Evolutionary conservation across 176 grass and related monocot species (phyloP).

Genomic region (Lolium multiflorum): DNA sequence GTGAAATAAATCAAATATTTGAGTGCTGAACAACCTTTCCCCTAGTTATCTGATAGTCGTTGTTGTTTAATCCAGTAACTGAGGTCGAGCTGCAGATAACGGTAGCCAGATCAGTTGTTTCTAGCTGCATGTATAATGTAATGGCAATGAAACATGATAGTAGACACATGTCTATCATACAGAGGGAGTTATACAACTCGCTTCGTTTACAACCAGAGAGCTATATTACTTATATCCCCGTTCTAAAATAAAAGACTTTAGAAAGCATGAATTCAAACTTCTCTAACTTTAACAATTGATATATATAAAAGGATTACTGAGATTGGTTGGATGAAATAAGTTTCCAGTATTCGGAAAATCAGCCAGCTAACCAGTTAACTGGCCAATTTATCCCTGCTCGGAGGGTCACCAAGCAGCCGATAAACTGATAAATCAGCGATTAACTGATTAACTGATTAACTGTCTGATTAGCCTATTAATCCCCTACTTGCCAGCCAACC

Average conservation of each 20-base stretch:
- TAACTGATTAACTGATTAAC: too few species aligned
- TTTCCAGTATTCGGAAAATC: too few species aligned
- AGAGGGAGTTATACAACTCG: not conserved
- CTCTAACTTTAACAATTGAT: not conserved
- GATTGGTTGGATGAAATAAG: not conserved
- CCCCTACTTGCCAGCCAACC: too few species aligned
- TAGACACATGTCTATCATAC: not conserved
- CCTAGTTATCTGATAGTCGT: slow-evolving; percentile 95
- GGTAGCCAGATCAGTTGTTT: slow-evolving; percentile 16
- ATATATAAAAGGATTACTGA: not conserved
- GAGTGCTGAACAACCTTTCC: slow-evolving; percentile 67
- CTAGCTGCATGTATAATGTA: slow-evolving; percentile 11
- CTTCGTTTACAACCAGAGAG: not conserved
- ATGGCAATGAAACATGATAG: slow-evolving; percentile 3
- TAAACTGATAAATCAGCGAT: too few species aligned
- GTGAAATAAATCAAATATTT: slow-evolving; percentile 6
- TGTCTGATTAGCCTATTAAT: too few species aligned
- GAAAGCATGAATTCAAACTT: not conserved
- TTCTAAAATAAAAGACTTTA: not conserved
- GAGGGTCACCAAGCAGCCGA: too few species aligned
- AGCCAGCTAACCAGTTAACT: too few species aligned
- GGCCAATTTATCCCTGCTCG: too few species aligned
- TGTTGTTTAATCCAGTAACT: slow-evolving; percentile 95
- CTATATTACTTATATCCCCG: not conserved
- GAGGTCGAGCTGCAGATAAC: slow-evolving; percentile 81